Evolutionary conservation across 257 asterid species (phyloP).

Genomic region (Avicennia marina): DNA sequence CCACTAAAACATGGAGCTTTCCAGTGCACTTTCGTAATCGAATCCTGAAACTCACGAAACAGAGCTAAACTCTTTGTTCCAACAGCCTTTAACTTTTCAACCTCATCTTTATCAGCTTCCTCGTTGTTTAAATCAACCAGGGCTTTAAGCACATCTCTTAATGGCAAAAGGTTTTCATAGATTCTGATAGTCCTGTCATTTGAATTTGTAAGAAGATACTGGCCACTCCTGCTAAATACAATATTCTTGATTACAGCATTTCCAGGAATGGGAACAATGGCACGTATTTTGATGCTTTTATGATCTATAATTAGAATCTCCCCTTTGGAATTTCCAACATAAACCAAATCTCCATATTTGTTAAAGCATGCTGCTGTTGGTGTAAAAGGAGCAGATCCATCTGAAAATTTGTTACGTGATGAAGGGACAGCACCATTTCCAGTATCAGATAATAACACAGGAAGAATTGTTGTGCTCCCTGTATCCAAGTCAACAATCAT

Average conservation of each 20-base stretch:
- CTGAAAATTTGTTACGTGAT: conserved; percentile 61
- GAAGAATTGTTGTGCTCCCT: conserved; percentile 51
- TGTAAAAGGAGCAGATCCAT: conserved; percentile 75
- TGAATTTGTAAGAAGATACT: conserved; percentile 80
- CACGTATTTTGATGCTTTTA: conserved; percentile 41
- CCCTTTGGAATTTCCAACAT: conserved; percentile 84
- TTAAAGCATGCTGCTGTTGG: conserved; percentile 92
- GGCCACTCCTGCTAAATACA: conserved; percentile 73
- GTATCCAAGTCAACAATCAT: conserved; percentile 61
- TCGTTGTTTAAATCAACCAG: conserved; percentile 35
- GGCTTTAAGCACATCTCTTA: conserved; percentile 46
- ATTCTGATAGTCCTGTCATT: conserved; percentile 76
- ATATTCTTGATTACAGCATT: conserved; percentile 74
- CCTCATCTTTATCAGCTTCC: conserved; percentile 44
- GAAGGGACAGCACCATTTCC: conserved; percentile 46
- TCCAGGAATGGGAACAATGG: conserved; percentile 59
- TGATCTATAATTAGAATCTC: conserved; percentile 78
- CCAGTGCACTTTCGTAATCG: conserved; percentile 88
- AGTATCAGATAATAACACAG: conserved; percentile 53
- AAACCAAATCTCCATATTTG: conserved; percentile 77
- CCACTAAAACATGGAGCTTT: conserved; percentile 96
- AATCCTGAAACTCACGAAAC: conserved; percentile 81
- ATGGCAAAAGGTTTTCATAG: conserved; percentile 74
- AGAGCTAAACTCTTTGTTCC: conserved; percentile 66
- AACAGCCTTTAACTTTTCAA: conserved; percentile 57